Base-by-base conservation (phyloP, 805 yeast genomes). In the Kazachstania kunashirensis region DNA sequence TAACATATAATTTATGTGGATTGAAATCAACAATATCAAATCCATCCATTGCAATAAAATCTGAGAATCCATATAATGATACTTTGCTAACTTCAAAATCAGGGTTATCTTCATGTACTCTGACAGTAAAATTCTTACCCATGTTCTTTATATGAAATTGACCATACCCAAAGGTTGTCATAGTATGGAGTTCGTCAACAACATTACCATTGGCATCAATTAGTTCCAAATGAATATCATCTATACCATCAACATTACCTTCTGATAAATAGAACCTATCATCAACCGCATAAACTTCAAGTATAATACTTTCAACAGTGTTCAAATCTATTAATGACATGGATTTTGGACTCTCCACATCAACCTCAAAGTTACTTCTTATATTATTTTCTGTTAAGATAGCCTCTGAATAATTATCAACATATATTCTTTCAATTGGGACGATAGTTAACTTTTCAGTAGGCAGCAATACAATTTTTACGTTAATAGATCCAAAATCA, bases 151-250 rank as follows among this genome's bases (percentile, higher is more conserved):
- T 24, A 15, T 41, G 44, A 31, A 92, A 63, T 57, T 88, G 96
- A 37, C 81, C 73, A 56, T 89, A 89, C 0, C 96, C 96, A 43
- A 79, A 65, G 27, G 82, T 79, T 1, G 78, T 70, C 92, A 89
- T 82, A 1, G 86, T 76, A 26, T 61, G 64, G 0, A 95, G 79
- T 44, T 77, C 84, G 1, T 69, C 62, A 11, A 54, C 40, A 6
- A 49, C 40, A 6, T 44, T 34, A 9, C 39, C 47, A 4, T 32
- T 10, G 9, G 42, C 16, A 39, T 53, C 46, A 6, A 54, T 65
- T 3, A 84, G 49, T 3, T 68, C 63, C 12, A 79, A 47, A 1
- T 81, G 83, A 0, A 70, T 61, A 0, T 83, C 77, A 0, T 70
- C 62, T 1, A 63, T 29, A 0, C 57, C 57, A 34, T 55, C 55